These are phyloP conservation scores for Yamadazyma laniorum DNA, from an alignment of 805 yeast genomes.

Conservation along the genomic window DNA sequence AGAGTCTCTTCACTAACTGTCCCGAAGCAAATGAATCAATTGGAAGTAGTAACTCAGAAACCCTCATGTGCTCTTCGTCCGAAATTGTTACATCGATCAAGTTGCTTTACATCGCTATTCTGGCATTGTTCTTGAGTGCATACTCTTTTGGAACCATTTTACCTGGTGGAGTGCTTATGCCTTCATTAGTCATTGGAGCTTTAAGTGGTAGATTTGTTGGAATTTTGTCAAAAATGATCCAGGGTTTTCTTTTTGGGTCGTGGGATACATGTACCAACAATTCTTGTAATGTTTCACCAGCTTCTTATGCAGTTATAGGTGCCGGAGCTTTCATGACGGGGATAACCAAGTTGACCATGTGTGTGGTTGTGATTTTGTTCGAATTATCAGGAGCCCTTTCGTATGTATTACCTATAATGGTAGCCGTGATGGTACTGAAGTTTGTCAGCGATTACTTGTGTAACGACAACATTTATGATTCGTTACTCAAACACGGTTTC, in stretches of 20 bases:
- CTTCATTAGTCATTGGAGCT: slow-evolving; percentile 63
- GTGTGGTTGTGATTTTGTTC: slow-evolving; percentile 76
- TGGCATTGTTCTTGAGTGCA: slow-evolving; percentile 60
- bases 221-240: slow-evolving; percentile 48
- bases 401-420: slow-evolving; percentile 83
- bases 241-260: slow-evolving; percentile 29
- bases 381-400: slow-evolving; percentile 85
- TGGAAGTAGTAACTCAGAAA: slow-evolving; percentile 20
- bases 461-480: slow-evolving; percentile 63
- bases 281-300: slow-evolving; percentile 70
- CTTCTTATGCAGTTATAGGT: slow-evolving; percentile 86
- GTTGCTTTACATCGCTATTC: slow-evolving; percentile 38
- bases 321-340: slow-evolving; percentile 83
- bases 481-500: slow-evolving; percentile 32
- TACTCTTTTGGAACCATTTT: slow-evolving; percentile 68
- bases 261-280: slow-evolving; percentile 42
- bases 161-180: slow-evolving; percentile 68
- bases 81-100: slow-evolving; percentile 23
- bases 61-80: slow-evolving; percentile 38
- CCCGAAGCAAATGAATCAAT: slow-evolving; percentile 8
- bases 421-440: slow-evolving; percentile 73
- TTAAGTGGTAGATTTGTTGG: slow-evolving; percentile 58
- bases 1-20: slow-evolving; percentile 72
- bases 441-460: slow-evolving; percentile 65
- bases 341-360: slow-evolving; percentile 73